Conservation (phyloP, 768 basidiomycete genomes). For the Crucibulum laeve region DNA sequence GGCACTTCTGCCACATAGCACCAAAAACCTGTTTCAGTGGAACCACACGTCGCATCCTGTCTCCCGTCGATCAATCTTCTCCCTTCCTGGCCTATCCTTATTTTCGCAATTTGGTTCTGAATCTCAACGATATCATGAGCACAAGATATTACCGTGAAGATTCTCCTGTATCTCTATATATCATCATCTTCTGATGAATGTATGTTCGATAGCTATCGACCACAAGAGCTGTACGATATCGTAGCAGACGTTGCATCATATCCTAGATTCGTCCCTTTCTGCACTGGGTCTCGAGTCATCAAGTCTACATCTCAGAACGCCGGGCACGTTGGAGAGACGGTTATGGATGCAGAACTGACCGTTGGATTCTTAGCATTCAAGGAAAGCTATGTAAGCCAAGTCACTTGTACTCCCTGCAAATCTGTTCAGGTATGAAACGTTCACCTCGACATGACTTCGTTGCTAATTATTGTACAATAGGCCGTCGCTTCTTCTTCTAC, state of each 20-base stretch:
- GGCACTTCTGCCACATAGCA: no score
- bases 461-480: slow-evolving; percentile 27
- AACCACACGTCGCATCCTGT: background rate
- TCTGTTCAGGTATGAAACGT: slow-evolving; percentile 66
- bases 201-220: slow-evolving; percentile 56
- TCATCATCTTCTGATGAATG: slow-evolving; percentile 4
- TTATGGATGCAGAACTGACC: slow-evolving; percentile 80
- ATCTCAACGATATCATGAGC: slow-evolving; percentile 71
- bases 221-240: slow-evolving; percentile 74
- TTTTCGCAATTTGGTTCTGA: slow-evolving; percentile 39
- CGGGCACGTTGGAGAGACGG: slow-evolving; percentile 24
- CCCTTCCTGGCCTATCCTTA: slow-evolving; percentile 45
- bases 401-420: slow-evolving; percentile 74
- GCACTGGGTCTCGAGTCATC: slow-evolving; percentile 69
- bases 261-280: slow-evolving; percentile 85
- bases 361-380: slow-evolving; percentile 85
- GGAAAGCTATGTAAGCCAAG: slow-evolving; percentile 84
- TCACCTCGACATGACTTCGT: background rate
- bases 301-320: slow-evolving; percentile 18
- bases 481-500: slow-evolving; percentile 69
- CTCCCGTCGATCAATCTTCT: slow-evolving; percentile 34
- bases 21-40: no score
- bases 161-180: background rate
- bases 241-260: slow-evolving; percentile 90
- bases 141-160: slow-evolving; percentile 87